phyloP scores from a whole-genome alignment of 164 flowering plant genomes.

The Stephania yunnanensis region DNA sequence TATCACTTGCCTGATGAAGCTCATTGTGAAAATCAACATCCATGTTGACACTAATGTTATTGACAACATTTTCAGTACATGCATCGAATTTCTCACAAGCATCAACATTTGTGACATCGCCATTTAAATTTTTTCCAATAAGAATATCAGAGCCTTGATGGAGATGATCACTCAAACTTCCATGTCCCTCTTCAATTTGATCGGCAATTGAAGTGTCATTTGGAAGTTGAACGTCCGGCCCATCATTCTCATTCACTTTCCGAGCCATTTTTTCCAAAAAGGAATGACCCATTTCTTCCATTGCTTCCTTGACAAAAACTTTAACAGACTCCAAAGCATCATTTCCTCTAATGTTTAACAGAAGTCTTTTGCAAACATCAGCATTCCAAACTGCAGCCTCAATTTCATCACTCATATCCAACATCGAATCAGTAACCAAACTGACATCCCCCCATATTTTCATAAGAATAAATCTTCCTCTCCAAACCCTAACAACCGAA shows the following conservation, averaged over 20 bases:
- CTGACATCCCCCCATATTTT: constrained; percentile 25
- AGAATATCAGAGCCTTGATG: background rate
- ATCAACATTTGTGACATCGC: background rate
- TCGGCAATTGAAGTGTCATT: background rate
- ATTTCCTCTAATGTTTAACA: constrained; percentile 22
- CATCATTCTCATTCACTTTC: background rate
- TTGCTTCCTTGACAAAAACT: constrained; percentile 41
- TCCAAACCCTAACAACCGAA: constrained; percentile 56
- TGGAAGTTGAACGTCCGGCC: background rate
- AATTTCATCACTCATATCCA: constrained; percentile 30
- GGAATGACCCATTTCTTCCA: constrained; percentile 43
- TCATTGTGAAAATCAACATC: background rate
- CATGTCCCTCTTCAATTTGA: constrained; percentile 4
- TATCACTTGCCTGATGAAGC: constrained; percentile 4
- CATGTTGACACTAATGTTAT: background rate
- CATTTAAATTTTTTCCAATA: background rate
- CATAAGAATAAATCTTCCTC: constrained; percentile 31
- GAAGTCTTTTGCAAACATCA: constrained; percentile 16
- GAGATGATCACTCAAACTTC: background rate
- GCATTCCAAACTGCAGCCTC: constrained; percentile 43
- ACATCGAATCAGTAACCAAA: constrained; percentile 34
- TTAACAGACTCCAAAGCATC: constrained; percentile 33
- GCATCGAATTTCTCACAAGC: background rate
- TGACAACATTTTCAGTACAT: background rate
- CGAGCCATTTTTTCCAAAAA: constrained; percentile 40